Percentiles rank a stretch among this genome's conserved stretches.
Conservation (phyloP, 2,329 filamentous ascomycete species). For the Botryotinia narcissicola region DNA sequence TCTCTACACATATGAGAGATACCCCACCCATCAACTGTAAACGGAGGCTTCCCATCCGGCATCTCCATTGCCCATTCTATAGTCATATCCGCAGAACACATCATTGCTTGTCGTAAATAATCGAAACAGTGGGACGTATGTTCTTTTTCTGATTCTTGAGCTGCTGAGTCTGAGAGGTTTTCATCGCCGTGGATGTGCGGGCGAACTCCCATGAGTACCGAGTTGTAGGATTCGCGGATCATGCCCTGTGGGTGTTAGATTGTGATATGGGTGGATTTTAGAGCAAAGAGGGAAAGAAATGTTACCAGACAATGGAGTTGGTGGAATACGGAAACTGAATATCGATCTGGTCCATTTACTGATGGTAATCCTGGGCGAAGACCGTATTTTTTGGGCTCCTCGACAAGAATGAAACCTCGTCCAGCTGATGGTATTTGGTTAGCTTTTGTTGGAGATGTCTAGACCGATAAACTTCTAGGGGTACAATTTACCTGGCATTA, state of each 20-base stretch:
- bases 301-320: conserved; percentile 19
- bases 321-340: conserved; percentile 17
- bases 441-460: neutral
- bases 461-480: neutral
- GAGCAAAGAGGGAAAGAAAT: neutral
- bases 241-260: conserved; percentile 5
- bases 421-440: neutral
- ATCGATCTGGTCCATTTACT: neutral
- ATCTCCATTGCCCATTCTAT: conserved; percentile 14
- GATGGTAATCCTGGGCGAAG: neutral
- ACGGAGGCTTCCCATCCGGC: neutral
- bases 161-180: neutral
- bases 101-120: conserved; percentile 19
- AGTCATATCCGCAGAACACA: conserved; percentile 21
- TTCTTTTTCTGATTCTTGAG: neutral
- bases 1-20: conserved; percentile 16
- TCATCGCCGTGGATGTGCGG: conserved; percentile 9
- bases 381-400: neutral
- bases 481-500: neutral
- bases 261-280: neutral
- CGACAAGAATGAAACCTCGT: conserved; percentile 9
- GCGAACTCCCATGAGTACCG: neutral
- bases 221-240: conserved; percentile 16
- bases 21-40: conserved; percentile 18
- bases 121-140: conserved; percentile 18